Conservation (phyloP, 495 filamentous ascomycete genomes). For the Barbatosphaeria neglecta region DNA sequence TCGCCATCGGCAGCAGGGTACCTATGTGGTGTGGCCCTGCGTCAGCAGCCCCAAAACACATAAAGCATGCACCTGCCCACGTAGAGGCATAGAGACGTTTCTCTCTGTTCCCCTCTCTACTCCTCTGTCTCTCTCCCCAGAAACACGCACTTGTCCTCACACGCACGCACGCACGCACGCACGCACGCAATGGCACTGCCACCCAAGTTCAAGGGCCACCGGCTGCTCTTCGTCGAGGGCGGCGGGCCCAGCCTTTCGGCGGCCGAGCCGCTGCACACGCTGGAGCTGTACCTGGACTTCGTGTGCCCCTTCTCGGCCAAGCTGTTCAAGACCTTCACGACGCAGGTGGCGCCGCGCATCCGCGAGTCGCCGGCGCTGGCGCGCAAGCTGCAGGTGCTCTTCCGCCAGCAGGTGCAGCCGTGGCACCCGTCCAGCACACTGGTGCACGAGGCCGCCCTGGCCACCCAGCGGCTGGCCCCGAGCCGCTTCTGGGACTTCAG, state of each 20-base stretch:
- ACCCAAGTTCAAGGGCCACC: slow-evolving; percentile 66
- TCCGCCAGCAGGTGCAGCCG: slow-evolving; percentile 87
- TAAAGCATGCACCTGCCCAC: too few species aligned
- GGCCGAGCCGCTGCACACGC: slow-evolving; percentile 49
- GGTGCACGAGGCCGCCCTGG: slow-evolving; percentile 74
- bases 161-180: background rate
- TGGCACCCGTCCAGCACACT: slow-evolving; percentile 91
- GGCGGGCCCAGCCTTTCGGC: slow-evolving; percentile 17
- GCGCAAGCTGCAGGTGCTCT: slow-evolving; percentile 54
- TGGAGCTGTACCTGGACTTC: slow-evolving; percentile 80
- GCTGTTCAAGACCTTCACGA: slow-evolving; percentile 62
- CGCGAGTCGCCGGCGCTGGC: slow-evolving; percentile 39
- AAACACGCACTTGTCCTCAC: background rate
- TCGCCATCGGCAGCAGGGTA: background rate
- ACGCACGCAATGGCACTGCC: slow-evolving; percentile 53
- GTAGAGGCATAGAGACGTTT: too few species aligned
- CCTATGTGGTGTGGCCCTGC: background rate
- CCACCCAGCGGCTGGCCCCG: slow-evolving; percentile 56
- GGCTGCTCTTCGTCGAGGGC: slow-evolving; percentile 31
- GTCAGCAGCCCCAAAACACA: background rate
- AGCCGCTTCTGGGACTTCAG: slow-evolving; percentile 69
- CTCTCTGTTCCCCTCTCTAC: too few species aligned
- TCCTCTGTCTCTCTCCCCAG: background rate
- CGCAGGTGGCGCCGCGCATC: slow-evolving; percentile 43
- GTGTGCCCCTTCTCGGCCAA: slow-evolving; percentile 59